Conservation (phyloP, 495 filamentous ascomycete species). For the Aspergillus indologenus region DNA sequence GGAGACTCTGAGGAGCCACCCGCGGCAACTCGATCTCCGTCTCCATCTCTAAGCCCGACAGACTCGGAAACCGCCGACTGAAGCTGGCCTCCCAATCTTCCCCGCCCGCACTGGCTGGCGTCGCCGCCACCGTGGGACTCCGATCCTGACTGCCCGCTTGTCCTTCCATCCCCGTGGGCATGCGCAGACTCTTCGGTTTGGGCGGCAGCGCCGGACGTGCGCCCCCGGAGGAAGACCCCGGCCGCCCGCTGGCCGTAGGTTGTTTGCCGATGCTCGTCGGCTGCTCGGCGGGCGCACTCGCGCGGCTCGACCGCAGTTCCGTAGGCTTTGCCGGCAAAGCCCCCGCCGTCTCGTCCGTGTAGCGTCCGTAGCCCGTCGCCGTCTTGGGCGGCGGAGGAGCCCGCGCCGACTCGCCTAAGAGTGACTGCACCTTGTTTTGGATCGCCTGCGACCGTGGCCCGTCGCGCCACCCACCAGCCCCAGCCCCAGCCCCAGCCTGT, state of each 20-base stretch:
- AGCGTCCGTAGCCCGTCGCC: constrained; percentile 85
- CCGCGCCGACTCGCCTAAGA: constrained; percentile 76
- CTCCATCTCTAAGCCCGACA: constrained; percentile 80
- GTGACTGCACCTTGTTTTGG: constrained; percentile 80
- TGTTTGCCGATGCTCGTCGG: constrained; percentile 5
- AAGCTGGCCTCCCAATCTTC: constrained; percentile 75
- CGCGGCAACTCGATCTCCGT: constrained; percentile 56
- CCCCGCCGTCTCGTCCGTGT: constrained; percentile 51
- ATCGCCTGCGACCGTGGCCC: constrained; percentile 69
- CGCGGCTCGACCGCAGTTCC: constrained; percentile 2
- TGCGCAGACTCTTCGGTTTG: constrained; percentile 57
- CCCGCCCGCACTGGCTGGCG: constrained; percentile 24
- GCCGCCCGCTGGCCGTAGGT: constrained; percentile 24
- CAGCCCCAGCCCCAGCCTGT: constrained; percentile 41
- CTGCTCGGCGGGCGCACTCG: constrained; percentile 11
- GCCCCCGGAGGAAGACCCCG: constrained; percentile 22
- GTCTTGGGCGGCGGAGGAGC: constrained; percentile 61
- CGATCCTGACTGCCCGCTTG: constrained; percentile 23
- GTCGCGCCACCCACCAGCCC: constrained; percentile 42
- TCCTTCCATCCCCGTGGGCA: constrained; percentile 11
- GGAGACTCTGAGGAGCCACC: constrained; percentile 27
- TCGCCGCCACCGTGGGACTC: constrained; percentile 21
- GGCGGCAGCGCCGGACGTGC: constrained; percentile 52
- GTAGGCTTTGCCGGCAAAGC: constrained; percentile 42
- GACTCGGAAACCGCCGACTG: constrained; percentile 74